Percentiles rank a stretch among this genome's conserved stretches.
These are phyloP conservation scores for Solanum paucissectum DNA, from an alignment of 257 asterid species.

Conservation along the genomic window DNA sequence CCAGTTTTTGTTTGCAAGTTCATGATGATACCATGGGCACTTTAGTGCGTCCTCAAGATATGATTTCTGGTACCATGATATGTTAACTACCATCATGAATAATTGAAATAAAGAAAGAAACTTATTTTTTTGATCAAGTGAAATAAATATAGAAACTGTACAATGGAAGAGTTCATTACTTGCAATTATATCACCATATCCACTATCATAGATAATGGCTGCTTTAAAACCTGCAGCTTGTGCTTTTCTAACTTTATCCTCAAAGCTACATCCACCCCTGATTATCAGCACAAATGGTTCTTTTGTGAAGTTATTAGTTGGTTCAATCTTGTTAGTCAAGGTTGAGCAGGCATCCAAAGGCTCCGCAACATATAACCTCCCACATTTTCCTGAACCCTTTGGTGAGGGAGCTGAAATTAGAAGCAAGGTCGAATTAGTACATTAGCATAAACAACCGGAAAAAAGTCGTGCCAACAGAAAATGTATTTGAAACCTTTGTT, in stretches of 20 bases:
- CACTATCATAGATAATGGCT: constrained; percentile 54
- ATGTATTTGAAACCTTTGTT: not conserved
- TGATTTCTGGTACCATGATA: not conserved
- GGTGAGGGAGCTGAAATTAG: constrained; percentile 55
- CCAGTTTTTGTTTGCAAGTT: not conserved
- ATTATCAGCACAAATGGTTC: constrained; percentile 52
- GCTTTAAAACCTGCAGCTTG: constrained; percentile 72
- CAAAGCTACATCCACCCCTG: constrained; percentile 81
- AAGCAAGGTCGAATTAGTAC: not conserved
- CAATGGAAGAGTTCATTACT: constrained; percentile 38
- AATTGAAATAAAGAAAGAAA: not conserved
- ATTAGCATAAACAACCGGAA: not conserved
- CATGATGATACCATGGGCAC: not conserved
- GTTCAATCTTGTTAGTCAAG: constrained; percentile 32
- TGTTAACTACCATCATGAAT: not conserved
- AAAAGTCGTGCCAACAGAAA: not conserved
- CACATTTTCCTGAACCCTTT: constrained; percentile 39
- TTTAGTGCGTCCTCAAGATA: not conserved
- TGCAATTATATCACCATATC: constrained; percentile 48
- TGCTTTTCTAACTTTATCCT: constrained; percentile 67
- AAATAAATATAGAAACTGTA: not conserved
- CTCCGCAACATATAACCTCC: constrained; percentile 47
- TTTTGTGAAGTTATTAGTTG: constrained; percentile 16
- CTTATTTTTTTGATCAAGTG: not conserved
- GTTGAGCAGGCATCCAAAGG: constrained; percentile 68